These are phyloP conservation scores for Podila epicladia DNA, from an alignment of 192 early-diverging fungal species.

Conservation along the genomic window DNA sequence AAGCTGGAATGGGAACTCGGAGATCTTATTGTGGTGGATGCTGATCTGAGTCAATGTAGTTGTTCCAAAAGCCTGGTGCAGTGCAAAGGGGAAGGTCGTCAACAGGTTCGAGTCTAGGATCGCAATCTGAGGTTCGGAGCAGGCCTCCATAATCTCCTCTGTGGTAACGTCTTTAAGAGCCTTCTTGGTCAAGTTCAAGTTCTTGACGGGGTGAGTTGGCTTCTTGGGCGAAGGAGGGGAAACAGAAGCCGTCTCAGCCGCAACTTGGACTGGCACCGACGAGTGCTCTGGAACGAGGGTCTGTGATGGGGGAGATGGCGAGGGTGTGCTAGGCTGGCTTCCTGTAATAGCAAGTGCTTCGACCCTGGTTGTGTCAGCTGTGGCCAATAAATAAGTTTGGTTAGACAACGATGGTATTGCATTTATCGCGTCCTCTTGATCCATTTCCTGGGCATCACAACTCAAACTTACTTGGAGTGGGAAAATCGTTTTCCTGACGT, in stretches of 20 bases:
- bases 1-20: constrained; percentile 50
- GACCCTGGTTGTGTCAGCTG: constrained; percentile 37
- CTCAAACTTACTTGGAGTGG: constrained; percentile 12
- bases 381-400: background rate
- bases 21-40: constrained; percentile 62
- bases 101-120: constrained; percentile 49
- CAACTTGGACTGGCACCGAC: background rate
- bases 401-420: too few relatives aligned
- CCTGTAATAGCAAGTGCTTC: constrained; percentile 24
- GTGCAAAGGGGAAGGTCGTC: constrained; percentile 18
- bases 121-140: constrained; percentile 32
- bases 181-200: constrained; percentile 55
- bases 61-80: constrained; percentile 21
- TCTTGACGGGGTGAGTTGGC: constrained; percentile 22
- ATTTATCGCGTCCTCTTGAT: too few relatives aligned
- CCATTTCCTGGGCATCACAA: background rate
- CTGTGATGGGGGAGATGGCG: too few relatives aligned
- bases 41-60: constrained; percentile 56
- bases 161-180: constrained; percentile 35
- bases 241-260: constrained; percentile 3
- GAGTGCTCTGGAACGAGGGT: background rate
- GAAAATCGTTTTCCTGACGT: constrained; percentile 36
- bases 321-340: too few relatives aligned
- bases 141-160: constrained; percentile 35
- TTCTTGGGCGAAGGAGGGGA: background rate